These are phyloP conservation scores for Tolypocladium nubicola DNA, from an alignment of 2,329 filamentous ascomycete genomes.

Conservation along the genomic window DNA sequence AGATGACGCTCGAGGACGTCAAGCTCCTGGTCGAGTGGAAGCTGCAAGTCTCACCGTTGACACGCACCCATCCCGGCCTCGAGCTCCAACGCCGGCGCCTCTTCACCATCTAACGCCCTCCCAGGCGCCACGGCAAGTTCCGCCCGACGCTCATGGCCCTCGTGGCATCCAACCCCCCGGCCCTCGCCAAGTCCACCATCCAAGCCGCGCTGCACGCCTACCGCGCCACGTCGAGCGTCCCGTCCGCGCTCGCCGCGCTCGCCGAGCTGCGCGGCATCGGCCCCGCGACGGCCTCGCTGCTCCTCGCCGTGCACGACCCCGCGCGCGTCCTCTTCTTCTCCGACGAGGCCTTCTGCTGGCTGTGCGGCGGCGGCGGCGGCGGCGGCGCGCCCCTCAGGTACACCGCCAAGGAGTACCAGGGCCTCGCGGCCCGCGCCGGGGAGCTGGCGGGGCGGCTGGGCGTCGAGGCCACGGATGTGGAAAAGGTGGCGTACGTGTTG, in stretches of 20 bases:
- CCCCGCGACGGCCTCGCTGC: constrained; percentile 66
- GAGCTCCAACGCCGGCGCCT: background rate
- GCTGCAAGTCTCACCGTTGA: constrained; percentile 37
- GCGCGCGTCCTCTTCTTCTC: constrained; percentile 61
- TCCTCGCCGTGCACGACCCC: constrained; percentile 56
- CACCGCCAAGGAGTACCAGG: constrained; percentile 54
- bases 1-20: constrained; percentile 47
- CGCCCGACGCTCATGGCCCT: constrained; percentile 50
- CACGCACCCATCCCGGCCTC: background rate
- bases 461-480: constrained; percentile 50
- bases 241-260: constrained; percentile 39
- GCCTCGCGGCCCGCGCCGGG: constrained; percentile 35
- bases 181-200: constrained; percentile 35
- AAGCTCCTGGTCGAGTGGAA: constrained; percentile 60
- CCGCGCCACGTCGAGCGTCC: constrained; percentile 17
- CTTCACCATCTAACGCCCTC: background rate
- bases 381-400: constrained; percentile 53
- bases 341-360: constrained; percentile 69
- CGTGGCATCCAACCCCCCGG: constrained; percentile 48
- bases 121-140: constrained; percentile 50
- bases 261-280: constrained; percentile 62
- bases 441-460: constrained; percentile 36
- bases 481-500: constrained; percentile 62
- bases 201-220: constrained; percentile 39
- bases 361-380: constrained; percentile 44